Evolutionary conservation across 75 land plant species (phyloP).

Genomic region (Picea glauca): DNA sequence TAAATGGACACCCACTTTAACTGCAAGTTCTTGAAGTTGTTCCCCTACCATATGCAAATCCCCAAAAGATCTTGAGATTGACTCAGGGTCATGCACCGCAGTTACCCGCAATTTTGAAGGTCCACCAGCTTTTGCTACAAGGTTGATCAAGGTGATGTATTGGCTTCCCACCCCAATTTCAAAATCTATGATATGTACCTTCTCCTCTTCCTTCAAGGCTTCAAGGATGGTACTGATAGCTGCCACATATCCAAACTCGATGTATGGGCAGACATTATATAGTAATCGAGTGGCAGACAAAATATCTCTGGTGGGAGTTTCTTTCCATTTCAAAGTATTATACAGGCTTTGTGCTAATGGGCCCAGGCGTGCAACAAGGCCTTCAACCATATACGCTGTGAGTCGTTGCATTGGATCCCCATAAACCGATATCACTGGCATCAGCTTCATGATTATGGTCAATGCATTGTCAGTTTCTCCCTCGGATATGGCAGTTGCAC

Average conservation of each 20-base stretch:
- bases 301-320: constrained; percentile 28
- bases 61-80: constrained; percentile 12
- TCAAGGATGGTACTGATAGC: constrained; percentile 70
- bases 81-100: constrained; percentile 31
- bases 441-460: constrained; percentile 31
- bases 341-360: constrained; percentile 1
- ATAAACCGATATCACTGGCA: constrained; percentile 25
- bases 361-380: constrained; percentile 41
- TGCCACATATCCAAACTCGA: constrained; percentile 64
- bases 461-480: constrained; percentile 28
- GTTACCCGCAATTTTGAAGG: constrained; percentile 44
- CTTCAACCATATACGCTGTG: constrained; percentile 38
- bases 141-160: constrained; percentile 41
- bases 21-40: constrained; percentile 31
- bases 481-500: constrained; percentile 56
- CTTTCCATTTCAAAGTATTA: constrained; percentile 12
- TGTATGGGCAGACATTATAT: constrained; percentile 58
- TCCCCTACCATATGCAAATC: constrained; percentile 27
- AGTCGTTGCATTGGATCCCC: constrained; percentile 71
- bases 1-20: constrained; percentile 23
- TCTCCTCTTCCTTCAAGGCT: constrained; percentile 28
- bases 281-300: constrained; percentile 50
- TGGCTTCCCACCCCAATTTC: constrained; percentile 62
- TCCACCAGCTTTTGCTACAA: constrained; percentile 33
- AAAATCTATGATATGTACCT: constrained; percentile 75